Base-by-base conservation (phyloP, 345 rosid species). In the Brassica carinata region DNA sequence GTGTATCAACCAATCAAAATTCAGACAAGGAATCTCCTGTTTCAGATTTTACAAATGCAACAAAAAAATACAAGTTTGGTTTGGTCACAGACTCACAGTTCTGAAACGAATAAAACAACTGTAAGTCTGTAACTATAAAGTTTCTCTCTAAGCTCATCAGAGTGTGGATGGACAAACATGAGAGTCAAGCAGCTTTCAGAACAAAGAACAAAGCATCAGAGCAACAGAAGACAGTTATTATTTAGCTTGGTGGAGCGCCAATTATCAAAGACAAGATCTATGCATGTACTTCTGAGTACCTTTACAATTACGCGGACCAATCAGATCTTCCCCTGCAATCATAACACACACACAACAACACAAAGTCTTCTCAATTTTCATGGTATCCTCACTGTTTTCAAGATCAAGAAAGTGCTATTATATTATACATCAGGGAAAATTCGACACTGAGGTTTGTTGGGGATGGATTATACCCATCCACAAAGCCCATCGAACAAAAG, bases 221-320 rank as follows among this genome's bases (percentile, higher is more conserved):
- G 30, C 15, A 53, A 9, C 29, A 23, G 26, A 23, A 23, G 26
- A 23, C 26, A 23, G 26, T 23, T 6, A 6, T 15, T 34, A n/a
- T 69, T 23, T 76, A 92, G 98, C 98, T 96, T 96, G 65, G 98
- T 96, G 11, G 99, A 92, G 64, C 99, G 88, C 99, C 99, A 96
- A 40, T 91, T 90, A 88, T 96, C 98, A 23, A 38, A 96, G 98
- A 74, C 98, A 96, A 38, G 92, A 92, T 77, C 99, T 92, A 77
- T 96, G 99, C 40, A 94, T 98, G 83, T 92, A 89, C 82, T 92
- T 96, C 77, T 96, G 98, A 81, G 99, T 96, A 76, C 99, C 99
- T 83, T 87, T 94, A 87, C 99, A 96, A 82, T 94, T 91, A 74
- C 99, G 94, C 6, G 99, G 99, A 29, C 96, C 92, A 77, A 96